Evolutionary conservation across 805 yeast genomes (phyloP).

Genomic region (Candida pseudofarinosa): DNA sequence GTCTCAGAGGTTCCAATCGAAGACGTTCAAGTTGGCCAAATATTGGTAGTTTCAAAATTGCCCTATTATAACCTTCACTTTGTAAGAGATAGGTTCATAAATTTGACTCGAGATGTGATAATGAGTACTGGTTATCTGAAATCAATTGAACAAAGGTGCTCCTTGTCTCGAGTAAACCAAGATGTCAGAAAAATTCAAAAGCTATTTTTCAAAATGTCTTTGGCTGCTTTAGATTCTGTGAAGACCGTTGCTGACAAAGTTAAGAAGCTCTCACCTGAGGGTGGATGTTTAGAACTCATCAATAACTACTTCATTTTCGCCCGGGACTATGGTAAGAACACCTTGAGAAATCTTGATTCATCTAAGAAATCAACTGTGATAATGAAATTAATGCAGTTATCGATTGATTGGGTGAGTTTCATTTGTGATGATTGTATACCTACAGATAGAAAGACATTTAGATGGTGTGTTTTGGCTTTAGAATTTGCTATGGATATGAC

Average conservation of each 20-base stretch:
- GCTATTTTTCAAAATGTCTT: conserved; percentile 62
- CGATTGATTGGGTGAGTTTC: conserved; percentile 89
- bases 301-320: conserved; percentile 74
- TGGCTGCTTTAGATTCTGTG: conserved; percentile 60
- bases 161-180: conserved; percentile 65
- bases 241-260: conserved; percentile 51
- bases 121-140: conserved; percentile 32
- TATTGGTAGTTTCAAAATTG: conserved; percentile 65
- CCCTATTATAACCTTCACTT: conserved; percentile 54
- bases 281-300: conserved; percentile 69
- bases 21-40: conserved; percentile 63
- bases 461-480: conserved; percentile 94
- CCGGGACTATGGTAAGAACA: conserved; percentile 74
- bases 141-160: conserved; percentile 63
- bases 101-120: conserved; percentile 52
- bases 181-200: conserved; percentile 66
- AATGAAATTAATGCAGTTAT: conserved; percentile 64
- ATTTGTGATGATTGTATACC: conserved; percentile 94
- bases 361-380: conserved; percentile 65
- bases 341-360: conserved; percentile 60
- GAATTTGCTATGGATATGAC: conserved; percentile 97
- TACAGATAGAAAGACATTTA: conserved; percentile 82
- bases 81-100: conserved; percentile 54
- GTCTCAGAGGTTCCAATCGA: conserved; percentile 45
- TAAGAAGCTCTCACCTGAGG: conserved; percentile 44